These are phyloP conservation scores for Asterophora lycoperdoides DNA, from an alignment of 768 basidiomycete genomes.

Conservation along the genomic window DNA sequence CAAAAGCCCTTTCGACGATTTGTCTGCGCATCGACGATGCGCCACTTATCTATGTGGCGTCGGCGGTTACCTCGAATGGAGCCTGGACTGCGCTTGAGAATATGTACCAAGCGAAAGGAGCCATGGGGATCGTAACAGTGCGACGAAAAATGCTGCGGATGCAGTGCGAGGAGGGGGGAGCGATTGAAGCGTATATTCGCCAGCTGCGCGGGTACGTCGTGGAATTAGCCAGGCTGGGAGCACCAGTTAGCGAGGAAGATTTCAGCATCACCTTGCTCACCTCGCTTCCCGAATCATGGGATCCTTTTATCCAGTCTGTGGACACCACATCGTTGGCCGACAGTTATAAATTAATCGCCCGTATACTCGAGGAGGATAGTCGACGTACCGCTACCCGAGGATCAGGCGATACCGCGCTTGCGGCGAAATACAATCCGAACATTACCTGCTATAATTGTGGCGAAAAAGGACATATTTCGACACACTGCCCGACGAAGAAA, in stretches of 20 bases:
- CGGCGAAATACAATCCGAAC: conserved; percentile 14
- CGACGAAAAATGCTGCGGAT: conserved; percentile 24
- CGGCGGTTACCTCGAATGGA: conserved; percentile 19
- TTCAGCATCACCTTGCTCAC: conserved; percentile 28
- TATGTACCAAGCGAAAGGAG: conserved; percentile 26
- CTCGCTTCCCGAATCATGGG: conserved; percentile 31
- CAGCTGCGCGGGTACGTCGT: conserved; percentile 21
- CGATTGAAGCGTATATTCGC: conserved; percentile 29
- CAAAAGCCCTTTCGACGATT: conserved; percentile 27
- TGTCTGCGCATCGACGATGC: conserved; percentile 23
- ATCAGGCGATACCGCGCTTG: conserved; percentile 14
- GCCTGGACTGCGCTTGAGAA: conserved; percentile 26
- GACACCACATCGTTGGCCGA: conserved; percentile 18
- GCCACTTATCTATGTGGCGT: conserved; percentile 26
- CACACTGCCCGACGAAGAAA: conserved; percentile 5
- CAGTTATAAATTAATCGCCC: conserved; percentile 19
- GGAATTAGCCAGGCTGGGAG: conserved; percentile 19
- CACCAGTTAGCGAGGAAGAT: conserved; percentile 22
- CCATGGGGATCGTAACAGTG: conserved; percentile 22
- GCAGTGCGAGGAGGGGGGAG: conserved; percentile 24
- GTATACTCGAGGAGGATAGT: conserved; percentile 22
- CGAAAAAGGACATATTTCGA: conserved; percentile 9
- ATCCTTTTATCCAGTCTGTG: conserved; percentile 22
- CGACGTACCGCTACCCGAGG: conserved; percentile 4
- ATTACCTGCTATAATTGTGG: conserved; percentile 11